A percentile compares a stretch with the other conserved stretches of the same genome.
Evolutionary conservation across 352 stramenopile genomes (phyloP).

Genomic region (Elongisporangium undulatum): DNA sequence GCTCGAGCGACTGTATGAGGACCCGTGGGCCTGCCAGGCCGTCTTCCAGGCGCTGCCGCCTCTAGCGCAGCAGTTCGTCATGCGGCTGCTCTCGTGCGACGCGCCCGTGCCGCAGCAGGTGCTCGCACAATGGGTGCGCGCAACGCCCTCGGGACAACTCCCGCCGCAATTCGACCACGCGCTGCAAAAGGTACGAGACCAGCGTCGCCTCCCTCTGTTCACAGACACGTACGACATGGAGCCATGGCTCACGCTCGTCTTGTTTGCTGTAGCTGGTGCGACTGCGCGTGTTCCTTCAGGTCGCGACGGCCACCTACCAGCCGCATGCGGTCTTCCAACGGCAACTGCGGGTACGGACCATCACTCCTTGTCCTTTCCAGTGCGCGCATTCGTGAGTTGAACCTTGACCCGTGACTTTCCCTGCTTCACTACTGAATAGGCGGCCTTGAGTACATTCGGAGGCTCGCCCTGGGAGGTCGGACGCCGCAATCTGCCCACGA

Average conservation of each 20-base stretch:
- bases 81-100: conserved; percentile 78
- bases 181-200: conserved; percentile 26
- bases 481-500: conserved; percentile 31
- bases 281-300: conserved; percentile 47
- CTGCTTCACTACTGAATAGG: conserved; percentile 15
- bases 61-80: conserved; percentile 88
- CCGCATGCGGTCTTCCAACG: conserved; percentile 54
- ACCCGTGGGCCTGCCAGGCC: conserved; percentile 87
- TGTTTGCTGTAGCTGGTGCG: conserved; percentile 25
- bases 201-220: not conserved
- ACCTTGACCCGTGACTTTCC: conserved; percentile 1
- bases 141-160: conserved; percentile 32
- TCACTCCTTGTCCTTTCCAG: conserved; percentile 1
- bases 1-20: conserved; percentile 75
- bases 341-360: conserved; percentile 42
- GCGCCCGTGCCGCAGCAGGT: conserved; percentile 32
- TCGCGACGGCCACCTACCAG: conserved; percentile 28
- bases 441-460: conserved; percentile 61
- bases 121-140: conserved; percentile 70
- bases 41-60: conserved; percentile 84
- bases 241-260: not conserved
- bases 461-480: conserved; percentile 73
- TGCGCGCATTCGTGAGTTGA: not conserved
- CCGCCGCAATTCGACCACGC: conserved; percentile 48
- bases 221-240: not conserved